A percentile compares a stretch with the other conserved stretches of the same genome.
phyloP scores from a whole-genome alignment of 1,284 basidiomycete species.

The Tausonia pullulans region DNA sequence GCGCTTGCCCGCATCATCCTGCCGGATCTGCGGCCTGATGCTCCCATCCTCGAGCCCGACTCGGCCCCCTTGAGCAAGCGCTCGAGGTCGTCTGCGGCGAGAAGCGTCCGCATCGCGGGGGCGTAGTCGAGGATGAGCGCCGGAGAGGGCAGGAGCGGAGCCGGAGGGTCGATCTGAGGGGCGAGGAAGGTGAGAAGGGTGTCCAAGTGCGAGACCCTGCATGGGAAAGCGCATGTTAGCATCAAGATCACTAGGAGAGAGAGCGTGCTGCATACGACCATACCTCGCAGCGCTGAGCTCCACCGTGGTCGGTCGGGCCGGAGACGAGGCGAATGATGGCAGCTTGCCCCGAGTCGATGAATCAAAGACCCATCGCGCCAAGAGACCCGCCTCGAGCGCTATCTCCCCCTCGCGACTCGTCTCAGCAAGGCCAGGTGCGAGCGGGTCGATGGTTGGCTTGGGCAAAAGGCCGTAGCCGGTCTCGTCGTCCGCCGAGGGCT shows the following conservation, averaged over 20 bases:
- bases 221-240: too few relatives aligned
- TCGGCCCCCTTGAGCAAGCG: constrained; percentile 25
- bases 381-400: constrained; percentile 37
- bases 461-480: constrained; percentile 43
- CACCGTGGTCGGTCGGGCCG: too few relatives aligned
- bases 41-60: constrained; percentile 13
- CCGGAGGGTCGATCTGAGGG: constrained; percentile 32
- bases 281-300: too few relatives aligned
- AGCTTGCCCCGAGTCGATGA: too few relatives aligned
- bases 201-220: background rate
- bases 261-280: too few relatives aligned
- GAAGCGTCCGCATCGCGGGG: constrained; percentile 57
- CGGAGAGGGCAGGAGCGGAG: constrained; percentile 36
- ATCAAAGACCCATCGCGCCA: constrained; percentile 39
- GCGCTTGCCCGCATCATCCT: constrained; percentile 10
- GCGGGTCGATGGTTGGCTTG: constrained; percentile 29
- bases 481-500: constrained; percentile 46
- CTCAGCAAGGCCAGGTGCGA: constrained; percentile 13
- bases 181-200: constrained; percentile 40
- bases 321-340: too few relatives aligned
- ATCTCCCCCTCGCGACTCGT: constrained; percentile 41
- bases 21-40: background rate
- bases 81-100: constrained; percentile 50
- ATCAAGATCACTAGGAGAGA: too few relatives aligned
- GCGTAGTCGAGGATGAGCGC: constrained; percentile 55